Evolutionary conservation across 805 yeast genomes (phyloP), one percentile per base, ranked within the genome.

Genomic region (Wickerhamiella shivajii): DNA sequence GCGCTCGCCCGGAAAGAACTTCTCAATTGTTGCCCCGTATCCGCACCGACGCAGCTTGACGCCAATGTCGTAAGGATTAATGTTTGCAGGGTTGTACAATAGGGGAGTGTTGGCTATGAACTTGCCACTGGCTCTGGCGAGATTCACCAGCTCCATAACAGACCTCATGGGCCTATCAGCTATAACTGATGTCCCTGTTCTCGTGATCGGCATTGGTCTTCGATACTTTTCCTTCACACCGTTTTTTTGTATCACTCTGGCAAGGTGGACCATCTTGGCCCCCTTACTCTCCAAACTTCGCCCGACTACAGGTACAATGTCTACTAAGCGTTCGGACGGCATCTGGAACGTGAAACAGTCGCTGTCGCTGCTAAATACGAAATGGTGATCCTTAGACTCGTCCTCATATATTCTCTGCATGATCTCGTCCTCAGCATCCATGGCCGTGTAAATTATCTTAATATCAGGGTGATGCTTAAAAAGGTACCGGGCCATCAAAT

Each of bases 391-490:
- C 9, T 4, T 15, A 11, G 15, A 11, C 13, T 18, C 22, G 2
- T 20, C 19, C 8, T 23, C 32, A 10, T 24, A 11, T 11, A 24
- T 23, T 2, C 11, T 24, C 32, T 33, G 22, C 29, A 33, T 28
- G 19, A 33, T 33, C n/a, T 33, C 31, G 25, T 33, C 37, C 20
- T 33, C 37, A 3, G 37, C 37, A 12, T 33, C 37, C 11, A 33
- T 24, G 24, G 32, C 32, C 6, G 37, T 33, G 22, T 27, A 28
- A 3, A 33, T 18, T 3, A 33, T 29, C 11, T 16, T 18, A 21
- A 25, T 11, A 10, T 19, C 19, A n/a, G 20, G 24, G 27, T 24
- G 27, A 6, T n/a, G n/a, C 4, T n/a, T 14, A 3, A 31, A 15
- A 3, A 31, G 20, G 26, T n/a, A 25, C 13, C 25, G 24, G 20